Conservation (phyloP, 306 rosid species). For the Corylus heterophylla region DNA sequence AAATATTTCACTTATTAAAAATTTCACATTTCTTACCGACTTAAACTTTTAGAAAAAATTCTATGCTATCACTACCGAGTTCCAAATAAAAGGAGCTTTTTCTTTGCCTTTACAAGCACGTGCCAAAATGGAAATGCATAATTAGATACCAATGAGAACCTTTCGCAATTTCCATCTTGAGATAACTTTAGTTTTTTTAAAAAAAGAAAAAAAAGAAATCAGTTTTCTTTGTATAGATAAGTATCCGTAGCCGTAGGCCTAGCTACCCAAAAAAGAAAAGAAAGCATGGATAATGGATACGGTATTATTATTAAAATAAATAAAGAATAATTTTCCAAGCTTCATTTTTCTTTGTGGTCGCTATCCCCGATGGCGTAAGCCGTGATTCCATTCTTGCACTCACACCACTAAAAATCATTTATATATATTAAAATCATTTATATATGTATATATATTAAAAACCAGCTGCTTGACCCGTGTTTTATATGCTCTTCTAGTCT, state of each 20-base stretch:
- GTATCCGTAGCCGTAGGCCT: not conserved
- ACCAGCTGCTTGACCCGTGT: conserved; percentile 33
- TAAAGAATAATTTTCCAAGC: no score
- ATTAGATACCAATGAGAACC: not conserved
- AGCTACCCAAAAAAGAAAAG: not conserved
- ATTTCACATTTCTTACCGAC: fast-evolving
- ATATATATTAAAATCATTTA: no score
- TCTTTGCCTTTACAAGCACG: not conserved
- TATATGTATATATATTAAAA: conserved; percentile 2
- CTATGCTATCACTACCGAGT: not conserved
- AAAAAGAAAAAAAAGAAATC: not conserved
- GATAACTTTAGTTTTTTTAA: not conserved
- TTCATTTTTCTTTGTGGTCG: not conserved
- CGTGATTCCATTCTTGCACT: conserved; percentile 25
- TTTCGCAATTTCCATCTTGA: not conserved
- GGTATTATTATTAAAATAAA: not conserved
- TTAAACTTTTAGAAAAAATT: no score
- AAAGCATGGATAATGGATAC: not conserved
- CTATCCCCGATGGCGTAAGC: conserved; percentile 36
- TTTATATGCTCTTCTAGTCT: conserved; percentile 18
- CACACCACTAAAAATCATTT: not conserved
- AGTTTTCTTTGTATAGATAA: not conserved
- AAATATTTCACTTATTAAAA: no score
- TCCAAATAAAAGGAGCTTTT: not conserved
- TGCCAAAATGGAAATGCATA: not conserved